Base-by-base conservation (phyloP, 1,284 basidiomycete species). In the Hemileia vastatrix region DNA sequence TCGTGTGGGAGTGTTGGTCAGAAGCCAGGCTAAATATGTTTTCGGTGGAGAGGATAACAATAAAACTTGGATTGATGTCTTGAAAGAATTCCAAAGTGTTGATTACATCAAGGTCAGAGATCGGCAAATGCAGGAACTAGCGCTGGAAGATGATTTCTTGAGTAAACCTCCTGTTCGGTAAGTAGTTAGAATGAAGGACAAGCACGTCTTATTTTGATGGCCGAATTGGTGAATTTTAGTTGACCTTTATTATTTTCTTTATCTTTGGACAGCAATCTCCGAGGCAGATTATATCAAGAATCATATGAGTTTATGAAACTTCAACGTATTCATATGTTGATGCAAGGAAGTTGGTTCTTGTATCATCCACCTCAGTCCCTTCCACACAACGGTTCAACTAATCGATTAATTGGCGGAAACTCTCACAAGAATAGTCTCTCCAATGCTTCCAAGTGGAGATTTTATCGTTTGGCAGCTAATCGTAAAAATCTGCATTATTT, bases 51-150 rank as follows among this genome's bases (percentile, higher is more conserved):
- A 47, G 2, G 33, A 65, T 53, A 19, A 54, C 36, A 32, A 61
- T 24, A 84, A 88, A 59, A 81, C 83, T 4, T 94, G 90, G 89
- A 84, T 88, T 70, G 83, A 87, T 70, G 84, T 94, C 21, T 88
- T 91, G 73, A 81, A 83, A 50, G 88, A 91, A 70, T 92, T 97
- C 75, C 78, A 86, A 24, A 85, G 88, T 55, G 85, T 83, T 64
- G 89, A 92, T 71, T 97, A 96, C 74, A 84, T 87, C 55, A 83
- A 83, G 6, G 87, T 95, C 9, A 81, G 93, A 52, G 90, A 94
- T 70, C 80, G 90, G 40, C 93, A 96, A 77, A 92, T 95, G 89
- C 85, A 88, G 73, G 87, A 95, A 76, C 80, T 95, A 15, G 93
- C 94, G 71, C 81, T 86, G 58, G 90, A 95, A 72, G 91, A 96